Evolutionary conservation across 495 filamentous ascomycete species (phyloP), one percentile per base, ranked within the genome.

Genomic region (Aspergillus kassunensis): DNA sequence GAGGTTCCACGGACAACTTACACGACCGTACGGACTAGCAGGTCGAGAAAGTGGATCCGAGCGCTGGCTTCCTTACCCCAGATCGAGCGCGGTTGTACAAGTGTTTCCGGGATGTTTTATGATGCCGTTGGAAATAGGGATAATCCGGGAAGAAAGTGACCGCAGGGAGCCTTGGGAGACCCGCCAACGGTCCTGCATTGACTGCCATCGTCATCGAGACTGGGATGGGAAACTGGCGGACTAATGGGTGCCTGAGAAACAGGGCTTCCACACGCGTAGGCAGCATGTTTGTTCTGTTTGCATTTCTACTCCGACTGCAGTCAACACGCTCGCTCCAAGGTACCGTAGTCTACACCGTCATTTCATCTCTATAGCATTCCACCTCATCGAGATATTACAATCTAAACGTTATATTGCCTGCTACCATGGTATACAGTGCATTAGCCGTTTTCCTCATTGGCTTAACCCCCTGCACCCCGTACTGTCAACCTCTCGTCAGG

Each of bases 1-100:
- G 30, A 31, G 24, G 42, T 53, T 44, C 41, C 33, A 46, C 42
- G 7, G 23, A 18, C n/a, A 18, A 36, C 11, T 45, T 27, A 46
- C 42, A 53, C 51, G 33, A 9, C 42, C 33, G 43, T 41, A 24
- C 6, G 34, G 33, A 46, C 33, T 21, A 53, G 51, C 42, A 41
- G 25, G 47, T 34, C 34, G 51, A 46, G 16, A 27, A 31, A 18
- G 34, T 34, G 8, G 44, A 42, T 48, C 35, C 40, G 27, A 49
- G 46, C 52, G 46, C 52, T 48, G 43, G 16, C 19, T n/a, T n/a
- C 6, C 44, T 43, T 54, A 54, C 52, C 56, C 52, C 56, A 55
- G 56, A 59, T 55, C 41, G 48, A 44, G 48, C 31, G 35, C n/a
- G 13, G 57, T 56, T 11, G 42, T 21, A 56, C 53, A 54, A 27